phyloP scores from a whole-genome alignment of 2,329 filamentous ascomycete species.

The Ophiostoma novo-ulmi region DNA sequence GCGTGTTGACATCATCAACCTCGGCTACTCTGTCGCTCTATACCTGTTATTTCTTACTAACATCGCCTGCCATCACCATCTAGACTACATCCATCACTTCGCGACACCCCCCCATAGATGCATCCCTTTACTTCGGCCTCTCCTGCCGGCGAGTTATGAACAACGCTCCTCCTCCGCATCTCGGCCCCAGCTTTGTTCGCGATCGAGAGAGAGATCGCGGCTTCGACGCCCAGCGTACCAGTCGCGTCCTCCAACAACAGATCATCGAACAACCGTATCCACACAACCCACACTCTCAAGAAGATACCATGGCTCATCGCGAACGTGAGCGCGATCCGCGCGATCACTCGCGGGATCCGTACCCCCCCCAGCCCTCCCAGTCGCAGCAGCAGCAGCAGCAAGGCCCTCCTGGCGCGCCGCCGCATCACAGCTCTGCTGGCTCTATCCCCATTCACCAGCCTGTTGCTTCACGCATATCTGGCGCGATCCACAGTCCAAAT shows the following conservation, averaged over 20 bases:
- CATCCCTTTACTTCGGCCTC: conserved; percentile 12
- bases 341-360: conserved; percentile 59
- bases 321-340: conserved; percentile 60
- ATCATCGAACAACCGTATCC: neutral
- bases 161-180: conserved; percentile 39
- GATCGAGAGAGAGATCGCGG: conserved; percentile 44
- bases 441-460: conserved; percentile 92
- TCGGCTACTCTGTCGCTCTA: neutral
- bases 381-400: conserved; percentile 23
- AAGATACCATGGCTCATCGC: conserved; percentile 44
- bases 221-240: conserved; percentile 15
- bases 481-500: conserved; percentile 85
- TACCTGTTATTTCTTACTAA: neutral
- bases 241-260: conserved; percentile 38
- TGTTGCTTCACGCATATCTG: conserved; percentile 73
- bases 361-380: conserved; percentile 31
- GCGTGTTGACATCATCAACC: neutral
- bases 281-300: conserved; percentile 24
- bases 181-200: conserved; percentile 44
- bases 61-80: neutral
- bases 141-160: conserved; percentile 38
- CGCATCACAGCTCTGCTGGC: conserved; percentile 80
- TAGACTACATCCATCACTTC: neutral
- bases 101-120: conserved; percentile 22
- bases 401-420: conserved; percentile 47